These are phyloP conservation scores for Lathyrus tuberosus DNA, from an alignment of 306 rosid species.

Conservation along the genomic window DNA sequence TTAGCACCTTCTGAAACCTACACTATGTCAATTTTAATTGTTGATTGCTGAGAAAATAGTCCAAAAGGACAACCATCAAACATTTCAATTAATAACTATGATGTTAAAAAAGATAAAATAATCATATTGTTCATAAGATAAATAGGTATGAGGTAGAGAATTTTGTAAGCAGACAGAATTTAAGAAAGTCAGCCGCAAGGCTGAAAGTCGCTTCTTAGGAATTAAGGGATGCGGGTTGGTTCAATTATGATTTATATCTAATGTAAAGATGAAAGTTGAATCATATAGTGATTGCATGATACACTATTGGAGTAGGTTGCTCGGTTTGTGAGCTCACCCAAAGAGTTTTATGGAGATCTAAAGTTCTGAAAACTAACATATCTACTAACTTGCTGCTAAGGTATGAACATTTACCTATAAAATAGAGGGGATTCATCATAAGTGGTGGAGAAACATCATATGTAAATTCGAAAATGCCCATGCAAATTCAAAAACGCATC, in stretches of 20 bases:
- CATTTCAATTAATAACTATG: not conserved
- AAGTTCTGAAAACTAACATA: too few relatives aligned
- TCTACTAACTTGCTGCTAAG: too few relatives aligned
- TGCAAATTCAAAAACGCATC: too few relatives aligned
- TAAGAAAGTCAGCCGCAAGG: constrained; percentile 1
- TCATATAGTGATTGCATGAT: constrained; percentile 1
- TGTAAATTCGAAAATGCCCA: too few relatives aligned
- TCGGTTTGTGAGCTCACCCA: too few relatives aligned
- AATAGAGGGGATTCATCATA: too few relatives aligned
- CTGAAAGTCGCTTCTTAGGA: constrained; percentile 1
- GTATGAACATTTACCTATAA: too few relatives aligned
- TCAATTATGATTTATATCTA: not conserved
- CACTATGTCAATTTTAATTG: constrained; percentile 10
- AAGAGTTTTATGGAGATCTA: too few relatives aligned
- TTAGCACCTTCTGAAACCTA: constrained; percentile 6
- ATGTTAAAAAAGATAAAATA: constrained; percentile 19
- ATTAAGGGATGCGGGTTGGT: not conserved
- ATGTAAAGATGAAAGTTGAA: constrained; percentile 1
- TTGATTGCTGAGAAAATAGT: constrained; percentile 27
- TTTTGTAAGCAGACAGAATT: constrained; percentile 7
- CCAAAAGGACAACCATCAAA: constrained; percentile 7
- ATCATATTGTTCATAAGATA: not conserved
- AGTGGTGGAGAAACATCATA: too few relatives aligned
- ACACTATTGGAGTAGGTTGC: not conserved
- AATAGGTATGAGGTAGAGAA: not conserved